Evolutionary conservation across 176 grass and related monocot species (phyloP), one percentile per base, ranked within the genome.

Genomic region (Bothriochloa decipiens): DNA sequence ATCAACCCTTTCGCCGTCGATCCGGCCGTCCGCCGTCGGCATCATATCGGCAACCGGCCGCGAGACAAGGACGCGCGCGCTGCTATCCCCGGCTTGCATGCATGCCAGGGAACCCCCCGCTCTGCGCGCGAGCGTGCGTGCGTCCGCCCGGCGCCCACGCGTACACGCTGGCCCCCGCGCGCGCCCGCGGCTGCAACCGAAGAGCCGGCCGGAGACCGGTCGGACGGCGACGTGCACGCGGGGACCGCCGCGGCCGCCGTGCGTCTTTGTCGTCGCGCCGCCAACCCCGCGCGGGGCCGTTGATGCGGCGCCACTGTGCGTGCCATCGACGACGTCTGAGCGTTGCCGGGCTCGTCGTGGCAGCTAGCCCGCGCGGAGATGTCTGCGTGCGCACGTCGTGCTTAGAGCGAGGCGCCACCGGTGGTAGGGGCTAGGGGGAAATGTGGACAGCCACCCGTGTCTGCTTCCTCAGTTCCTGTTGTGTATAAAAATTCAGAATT

Each of bases 271-370:
- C 45, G 15, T 11, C 6, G 29, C 60, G 61, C 77, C 62, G 46
- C 85, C 84, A 65, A 52, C 40, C 10, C 23, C 67, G 13, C 36
- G 67, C 42, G 15, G 68, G 76, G 69, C 77, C 69, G 85, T 86
- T 67, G 77, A 81, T 81, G 71, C 43, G 43, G 41, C 27, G 28
- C 61, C 25, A 64, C 22, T 61, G 60, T 63, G 22, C 22, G 39
- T 0, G 45, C 50, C 74, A 76, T 39, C 74, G 74, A 58, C 74
- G 50, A 6, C 74, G 74, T 33, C 29, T 4, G 27, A 45, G 43
- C 43, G 16, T 49, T 74, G 25, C 71, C n/a, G n/a, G n/a, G n/a
- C n/a, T n/a, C n/a, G n/a, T n/a, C n/a, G n/a, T n/a, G n/a, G n/a
- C n/a, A n/a, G n/a, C n/a, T n/a, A n/a, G n/a, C n/a, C n/a, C n/a